Evolutionary conservation across 768 basidiomycete species (phyloP), one percentile per base, ranked within the genome.

Genomic region (Suillus spraguei): DNA sequence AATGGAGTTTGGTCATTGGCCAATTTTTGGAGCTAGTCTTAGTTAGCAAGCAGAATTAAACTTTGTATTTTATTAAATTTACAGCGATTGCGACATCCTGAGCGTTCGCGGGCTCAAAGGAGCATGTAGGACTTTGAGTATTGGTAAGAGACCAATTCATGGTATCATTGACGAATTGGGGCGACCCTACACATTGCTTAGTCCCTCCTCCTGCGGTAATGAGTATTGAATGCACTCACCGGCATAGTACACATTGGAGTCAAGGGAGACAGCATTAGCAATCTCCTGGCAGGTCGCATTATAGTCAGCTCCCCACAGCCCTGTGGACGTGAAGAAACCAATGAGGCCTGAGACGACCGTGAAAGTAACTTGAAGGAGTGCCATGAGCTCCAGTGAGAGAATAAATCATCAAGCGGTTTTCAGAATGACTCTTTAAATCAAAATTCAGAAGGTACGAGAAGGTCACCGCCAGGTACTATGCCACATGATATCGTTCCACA

Each of bases 91-190:
- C 79, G 38, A 88, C 71, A 62, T 89, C 87, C 9, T 78, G 75
- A 0, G 81, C 73, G 1, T 79, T 84, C 11, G 83, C 84, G 5
- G 87, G 87, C 66, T 87, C 84, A 9, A 89, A 86, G 11, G 82
- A 81, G 68, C 87, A 89, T 2, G 77, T 72, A 0, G 87, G 68
- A 1, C 60, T 2, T 60, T 85, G 79, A 0, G 77, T 68, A 65
- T 83, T 86, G 5, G 85, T 85, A 28, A 71, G 71, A 0, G 83
- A 80, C 83, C 83, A 88, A 63, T 88, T 85, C 3, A 65, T 55
- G 24, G 84, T 78, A 63, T 82, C 85, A 16, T 74, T 69, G 0
- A 42, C 39, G 61, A 85, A 88, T 22, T 71, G 50, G 3, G 66
- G 10, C 8, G 65, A 65, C n/a, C 20, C 66, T 71, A 16, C n/a